A percentile compares a stretch with the other conserved stretches of the same genome.
Evolutionary conservation across 495 filamentous ascomycete species (phyloP).

Genomic region (Lepraria neglecta): DNA sequence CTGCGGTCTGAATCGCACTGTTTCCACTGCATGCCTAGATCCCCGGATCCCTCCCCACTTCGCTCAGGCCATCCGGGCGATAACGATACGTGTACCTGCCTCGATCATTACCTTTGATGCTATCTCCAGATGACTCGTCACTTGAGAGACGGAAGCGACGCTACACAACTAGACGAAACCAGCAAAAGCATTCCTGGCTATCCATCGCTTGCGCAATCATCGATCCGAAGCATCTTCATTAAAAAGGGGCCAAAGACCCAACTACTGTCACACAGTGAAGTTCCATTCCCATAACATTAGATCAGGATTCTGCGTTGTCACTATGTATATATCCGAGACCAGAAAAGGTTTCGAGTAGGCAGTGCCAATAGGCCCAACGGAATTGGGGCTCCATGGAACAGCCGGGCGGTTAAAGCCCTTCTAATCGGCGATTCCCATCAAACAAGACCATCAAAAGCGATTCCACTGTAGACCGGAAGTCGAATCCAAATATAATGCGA

Average conservation of each 20-base stretch:
- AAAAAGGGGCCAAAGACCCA: background rate
- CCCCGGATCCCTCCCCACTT: slow-evolving; percentile 13
- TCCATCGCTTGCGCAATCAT: slow-evolving; percentile 7
- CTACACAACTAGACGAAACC: background rate
- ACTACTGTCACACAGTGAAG: too few relatives aligned
- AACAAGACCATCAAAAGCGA: background rate
- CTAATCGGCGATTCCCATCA: slow-evolving; percentile 11
- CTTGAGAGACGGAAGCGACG: background rate
- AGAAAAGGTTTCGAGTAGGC: slow-evolving; percentile 17
- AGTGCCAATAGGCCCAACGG: slow-evolving; percentile 14
- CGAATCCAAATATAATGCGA: background rate
- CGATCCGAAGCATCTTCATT: background rate
- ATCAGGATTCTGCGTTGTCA: background rate
- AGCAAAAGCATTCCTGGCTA: slow-evolving; percentile 4
- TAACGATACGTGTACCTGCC: slow-evolving; percentile 9
- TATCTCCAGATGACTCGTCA: slow-evolving; percentile 4
- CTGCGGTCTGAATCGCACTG: slow-evolving; percentile 5
- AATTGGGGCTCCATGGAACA: background rate
- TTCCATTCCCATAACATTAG: background rate
- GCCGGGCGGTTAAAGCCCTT: slow-evolving; percentile 17
- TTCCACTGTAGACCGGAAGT: background rate
- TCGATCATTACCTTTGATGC: background rate
- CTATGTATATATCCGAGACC: slow-evolving; percentile 6
- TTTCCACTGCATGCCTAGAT: slow-evolving; percentile 14
- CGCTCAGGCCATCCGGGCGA: slow-evolving; percentile 21